Evolutionary conservation across 2,329 filamentous ascomycete genomes (phyloP), one percentile per base, ranked within the genome.

Genomic region (Ramichloridium luteum): DNA sequence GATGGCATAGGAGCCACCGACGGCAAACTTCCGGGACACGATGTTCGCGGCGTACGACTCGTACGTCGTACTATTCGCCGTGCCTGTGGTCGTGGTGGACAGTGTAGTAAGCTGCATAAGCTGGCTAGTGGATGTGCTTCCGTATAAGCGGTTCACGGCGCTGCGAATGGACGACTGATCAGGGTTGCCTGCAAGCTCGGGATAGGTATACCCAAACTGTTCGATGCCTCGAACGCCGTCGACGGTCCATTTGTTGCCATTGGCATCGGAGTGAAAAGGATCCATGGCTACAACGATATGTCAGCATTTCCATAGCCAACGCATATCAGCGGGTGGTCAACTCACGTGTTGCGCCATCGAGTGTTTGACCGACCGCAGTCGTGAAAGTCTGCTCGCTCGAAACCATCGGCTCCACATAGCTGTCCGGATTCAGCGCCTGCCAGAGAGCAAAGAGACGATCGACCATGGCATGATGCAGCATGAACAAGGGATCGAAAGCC

Each of bases 401-500:
- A 5, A 59, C 44, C 38, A 70, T 66, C 1, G 75, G 67, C 13
- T 64, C 58, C 4, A 84, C 68, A 59, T 76, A 88, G 15, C 70
- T 29, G 13, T 72, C 60, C 0, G 78, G 79, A 41, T 90, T 70
- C 10, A 90, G 55, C 1, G 67, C 62, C 58, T 90, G 80, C 80
- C 80, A 90, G 38, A 92, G 68, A 17, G 80, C 72, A 40, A 84
- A 72, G 16, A 81, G 56, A 3, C 83, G 72, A 48, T 92, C 83
- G 5, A 84, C 69, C 55, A 80, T 85, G 40, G 43, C 40, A 46
- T 88, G 82, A 47, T 88, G 80, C 6, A 88, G 58, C 57, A 78
- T 81, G 56, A 88, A 86, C 9, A 82, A 13, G n/a, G 82, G 82
- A 49, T 92, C 83, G 50, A 83, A 92, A 0, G 78, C 71, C 2